Evolutionary conservation across 2,329 filamentous ascomycete species (phyloP), one percentile per base, ranked within the genome.

Genomic region (Colletotrichum magnum): DNA sequence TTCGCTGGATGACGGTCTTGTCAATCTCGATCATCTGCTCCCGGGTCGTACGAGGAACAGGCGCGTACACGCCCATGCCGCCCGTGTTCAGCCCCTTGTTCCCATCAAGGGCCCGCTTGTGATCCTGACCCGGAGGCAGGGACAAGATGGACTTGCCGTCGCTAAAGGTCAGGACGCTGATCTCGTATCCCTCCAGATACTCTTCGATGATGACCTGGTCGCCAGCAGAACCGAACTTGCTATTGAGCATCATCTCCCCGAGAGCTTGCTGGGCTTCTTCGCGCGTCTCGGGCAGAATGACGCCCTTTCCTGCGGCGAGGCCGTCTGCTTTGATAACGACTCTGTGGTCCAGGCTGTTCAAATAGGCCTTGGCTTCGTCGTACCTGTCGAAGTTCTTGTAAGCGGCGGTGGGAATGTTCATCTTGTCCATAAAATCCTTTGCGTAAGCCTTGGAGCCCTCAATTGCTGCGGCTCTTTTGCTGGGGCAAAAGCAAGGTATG

Each of bases 401-500:
- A 47, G 89, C 90, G 16, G 96, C 96, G 1, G 96, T 98, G 45
- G 95, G 95, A 75, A 99, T 97, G 75, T 88, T 88, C 82, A 97
- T 90, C 73, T 92, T 90, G 81, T 93, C 92, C 96, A 98, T 99
- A 78, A 98, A 98, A 80, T 98, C 95, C 80, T 99, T 99, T 71
- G 93, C 94, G 80, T 97, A 98, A 12, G 95, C 93, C 86, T 99
- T 99, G 83, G 93, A 97, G 69, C 96, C 96, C 82, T 99, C 96
- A 88, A 99, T 94, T 52, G 89, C 88, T 18, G 96, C 95, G 24
- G 96, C 95, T 57, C 90, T 89, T 82, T 93, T 90, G 66, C 91
- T 93, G 5, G 96, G 96, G 2, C 95, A 96, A 77, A 98, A 98
- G 80, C 90, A 92, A 74, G 89, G 88, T 77, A 97, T 94, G 56